Base-by-base conservation (phyloP, 2,329 filamentous ascomycete species). In the Mycosphaerelloides madeirae region DNA sequence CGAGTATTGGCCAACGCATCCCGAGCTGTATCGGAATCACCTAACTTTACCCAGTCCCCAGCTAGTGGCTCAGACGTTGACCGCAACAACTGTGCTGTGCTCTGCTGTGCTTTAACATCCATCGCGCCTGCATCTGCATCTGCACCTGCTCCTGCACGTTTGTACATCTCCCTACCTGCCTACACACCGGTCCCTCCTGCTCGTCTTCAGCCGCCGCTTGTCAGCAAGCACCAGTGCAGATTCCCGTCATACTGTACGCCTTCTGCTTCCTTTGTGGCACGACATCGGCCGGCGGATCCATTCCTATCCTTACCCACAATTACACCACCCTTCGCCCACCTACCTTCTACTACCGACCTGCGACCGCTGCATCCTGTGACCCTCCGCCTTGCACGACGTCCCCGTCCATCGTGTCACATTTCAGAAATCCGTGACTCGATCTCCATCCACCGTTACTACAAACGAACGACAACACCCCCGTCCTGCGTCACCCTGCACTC, bases 21-120 rank as follows among this genome's bases (percentile, higher is more conserved):
- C 22, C 22, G 22, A 25, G 22, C 22, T 9, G 22, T 25, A 25
- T n/a, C n/a, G n/a, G n/a, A n/a, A n/a, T n/a, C n/a, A 25, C 22
- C 5, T 25, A 9, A 5, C 22, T 25, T 25, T 25, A 6, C 22
- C 22, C 22, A 25, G 22, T 25, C 22, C 22, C 22, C 22, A 25
- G 22, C 22, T 25, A 25, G 22, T 25, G 22, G 22, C 22, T 25
- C 22, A 25, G 15, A 29, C 22, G 32, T 43, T 43, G 41, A 43
- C 41, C 46, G 46, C 46, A 49, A 49, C 42, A 46, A 39, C 46
- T 36, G 31, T n/a, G 13, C 6, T 32, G 13, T 13, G 31, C 31
- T 32, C 6, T 13, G 31, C 6, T 32, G 31, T 13, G 31, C 31
- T 32, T n/a, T 25, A 25, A 25, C 22, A 25, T 9, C 22, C 22